These are phyloP conservation scores for Erodium chrysanthum DNA, from an alignment of 441 rosid genomes.

Conservation along the genomic window DNA sequence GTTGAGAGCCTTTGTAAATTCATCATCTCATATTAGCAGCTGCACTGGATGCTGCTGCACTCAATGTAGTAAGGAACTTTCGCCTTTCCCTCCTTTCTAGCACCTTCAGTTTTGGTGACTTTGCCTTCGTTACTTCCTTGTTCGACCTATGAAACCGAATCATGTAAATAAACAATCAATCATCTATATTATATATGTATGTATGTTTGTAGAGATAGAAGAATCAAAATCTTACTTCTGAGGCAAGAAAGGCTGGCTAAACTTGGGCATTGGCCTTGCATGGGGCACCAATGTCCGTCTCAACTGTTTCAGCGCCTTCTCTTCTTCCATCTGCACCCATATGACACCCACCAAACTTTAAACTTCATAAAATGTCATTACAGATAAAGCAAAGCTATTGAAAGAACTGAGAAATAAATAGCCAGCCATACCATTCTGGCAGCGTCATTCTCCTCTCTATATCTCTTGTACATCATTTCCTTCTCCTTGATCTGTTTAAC, in stretches of 20 bases:
- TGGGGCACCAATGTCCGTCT: conserved; percentile 87
- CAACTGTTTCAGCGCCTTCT: conserved; percentile 73
- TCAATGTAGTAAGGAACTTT: conserved; percentile 20
- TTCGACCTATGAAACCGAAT: conserved; percentile 37
- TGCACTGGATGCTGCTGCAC: not conserved
- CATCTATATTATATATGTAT: not conserved
- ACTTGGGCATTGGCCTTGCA: conserved; percentile 82
- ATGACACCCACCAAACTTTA: not conserved
- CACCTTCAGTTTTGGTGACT: conserved; percentile 57
- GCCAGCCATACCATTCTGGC: conserved; percentile 51
- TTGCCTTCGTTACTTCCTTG: conserved; percentile 63
- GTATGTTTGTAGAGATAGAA: not conserved
- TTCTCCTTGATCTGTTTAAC: conserved; percentile 88
- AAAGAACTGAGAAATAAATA: not conserved
- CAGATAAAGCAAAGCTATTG: not conserved
- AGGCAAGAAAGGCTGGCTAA: conserved; percentile 77
- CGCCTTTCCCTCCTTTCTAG: conserved; percentile 44
- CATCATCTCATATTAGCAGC: conserved; percentile 16
- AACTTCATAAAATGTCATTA: not conserved
- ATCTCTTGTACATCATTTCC: conserved; percentile 71
- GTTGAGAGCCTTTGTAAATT: not conserved
- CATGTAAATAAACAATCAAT: not conserved
- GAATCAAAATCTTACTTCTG: conserved; percentile 40
- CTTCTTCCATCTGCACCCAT: conserved; percentile 60
- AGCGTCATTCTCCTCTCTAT: conserved; percentile 82